Evolutionary conservation across 371 early-diverging fungal genomes (phyloP).

Genomic region (Capniomyces stellatus): DNA sequence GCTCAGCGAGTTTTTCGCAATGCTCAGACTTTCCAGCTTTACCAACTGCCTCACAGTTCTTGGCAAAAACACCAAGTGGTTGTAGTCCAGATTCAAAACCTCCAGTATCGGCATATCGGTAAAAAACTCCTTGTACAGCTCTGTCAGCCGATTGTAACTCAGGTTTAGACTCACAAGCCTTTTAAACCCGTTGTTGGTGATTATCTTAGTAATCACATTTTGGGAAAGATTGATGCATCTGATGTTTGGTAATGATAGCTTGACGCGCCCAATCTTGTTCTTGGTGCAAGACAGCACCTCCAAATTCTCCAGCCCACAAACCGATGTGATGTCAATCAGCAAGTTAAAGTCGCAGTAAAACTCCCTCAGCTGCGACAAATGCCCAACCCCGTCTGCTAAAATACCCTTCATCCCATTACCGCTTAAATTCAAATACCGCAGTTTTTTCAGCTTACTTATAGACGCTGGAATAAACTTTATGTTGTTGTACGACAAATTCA

Average conservation of each 20-base stretch:
- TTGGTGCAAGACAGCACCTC: conserved; percentile 45
- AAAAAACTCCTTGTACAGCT: conserved; percentile 43
- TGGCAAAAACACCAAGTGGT: conserved; percentile 50
- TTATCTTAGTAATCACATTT: conserved; percentile 22
- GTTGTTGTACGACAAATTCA: conserved; percentile 72
- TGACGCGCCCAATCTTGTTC: conserved; percentile 32
- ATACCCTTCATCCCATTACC: conserved; percentile 53
- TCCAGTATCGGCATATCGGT: conserved; percentile 33
- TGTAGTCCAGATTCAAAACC: conserved; percentile 42
- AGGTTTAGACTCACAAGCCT: conserved; percentile 33
- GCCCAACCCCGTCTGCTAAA: conserved; percentile 41
- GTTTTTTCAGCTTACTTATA: conserved; percentile 43
- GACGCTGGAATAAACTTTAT: conserved; percentile 51
- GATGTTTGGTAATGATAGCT: conserved; percentile 13
- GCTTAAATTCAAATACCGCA: conserved; percentile 43
- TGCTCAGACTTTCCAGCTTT: conserved; percentile 35
- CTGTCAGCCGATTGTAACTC: conserved; percentile 48
- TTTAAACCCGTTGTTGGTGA: conserved; percentile 11
- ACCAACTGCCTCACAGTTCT: conserved; percentile 33
- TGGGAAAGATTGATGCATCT: conserved; percentile 15
- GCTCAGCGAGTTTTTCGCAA: conserved; percentile 47
- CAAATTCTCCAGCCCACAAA: conserved; percentile 32
- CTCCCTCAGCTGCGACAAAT: conserved; percentile 41
- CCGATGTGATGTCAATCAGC: background rate
- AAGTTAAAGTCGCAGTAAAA: conserved; percentile 28